A percentile compares a stretch with the other conserved stretches of the same genome.
Evolutionary conservation across 1,139 yeast genomes (phyloP).

Genomic region (Debaryomycetaceae sp.): DNA sequence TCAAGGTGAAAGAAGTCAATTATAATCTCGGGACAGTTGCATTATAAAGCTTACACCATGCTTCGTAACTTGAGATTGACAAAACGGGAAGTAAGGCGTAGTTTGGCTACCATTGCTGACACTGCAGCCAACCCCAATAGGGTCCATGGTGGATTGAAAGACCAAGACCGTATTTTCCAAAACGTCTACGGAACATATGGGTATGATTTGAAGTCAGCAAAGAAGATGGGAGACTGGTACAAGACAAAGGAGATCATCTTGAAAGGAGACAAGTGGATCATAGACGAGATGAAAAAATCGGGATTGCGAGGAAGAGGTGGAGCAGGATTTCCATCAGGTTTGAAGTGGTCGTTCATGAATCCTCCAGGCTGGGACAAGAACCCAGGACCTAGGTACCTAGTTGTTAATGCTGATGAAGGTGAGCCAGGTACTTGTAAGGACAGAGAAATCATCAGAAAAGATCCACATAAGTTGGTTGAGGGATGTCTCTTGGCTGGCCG

Average conservation of each 20-base stretch:
- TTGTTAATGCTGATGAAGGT: conserved; percentile 90
- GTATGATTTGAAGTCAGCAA: conserved; percentile 67
- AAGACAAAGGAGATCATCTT: conserved; percentile 79
- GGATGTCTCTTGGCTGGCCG: conserved; percentile 86
- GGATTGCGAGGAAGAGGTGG: conserved; percentile 92
- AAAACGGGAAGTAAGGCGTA: conserved; percentile 19
- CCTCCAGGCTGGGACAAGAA: conserved; percentile 94
- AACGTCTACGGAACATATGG: conserved; percentile 75
- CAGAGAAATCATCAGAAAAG: conserved; percentile 83
- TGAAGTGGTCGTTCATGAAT: conserved; percentile 91
- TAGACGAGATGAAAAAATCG: conserved; percentile 77
- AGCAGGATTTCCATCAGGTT: conserved; percentile 88
- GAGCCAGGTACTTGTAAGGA: conserved; percentile 94
- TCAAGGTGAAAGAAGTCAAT: conserved; percentile 2
- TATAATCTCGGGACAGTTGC: not conserved
- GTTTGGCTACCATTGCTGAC: conserved; percentile 44
- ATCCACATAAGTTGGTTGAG: conserved; percentile 85
- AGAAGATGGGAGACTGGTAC: conserved; percentile 85
- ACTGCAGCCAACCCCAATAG: conserved; percentile 53
- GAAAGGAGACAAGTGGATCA: conserved; percentile 86
- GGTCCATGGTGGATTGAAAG: conserved; percentile 71
- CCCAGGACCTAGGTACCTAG: conserved; percentile 78
- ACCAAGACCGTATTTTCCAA: conserved; percentile 83
- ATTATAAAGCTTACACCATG: conserved; percentile 10
- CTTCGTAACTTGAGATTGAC: conserved; percentile 19